A percentile compares a stretch with the other conserved stretches of the same genome.
phyloP scores from a whole-genome alignment of 805 yeast genomes.

The Hanseniaspora hatyaiensis region DNA sequence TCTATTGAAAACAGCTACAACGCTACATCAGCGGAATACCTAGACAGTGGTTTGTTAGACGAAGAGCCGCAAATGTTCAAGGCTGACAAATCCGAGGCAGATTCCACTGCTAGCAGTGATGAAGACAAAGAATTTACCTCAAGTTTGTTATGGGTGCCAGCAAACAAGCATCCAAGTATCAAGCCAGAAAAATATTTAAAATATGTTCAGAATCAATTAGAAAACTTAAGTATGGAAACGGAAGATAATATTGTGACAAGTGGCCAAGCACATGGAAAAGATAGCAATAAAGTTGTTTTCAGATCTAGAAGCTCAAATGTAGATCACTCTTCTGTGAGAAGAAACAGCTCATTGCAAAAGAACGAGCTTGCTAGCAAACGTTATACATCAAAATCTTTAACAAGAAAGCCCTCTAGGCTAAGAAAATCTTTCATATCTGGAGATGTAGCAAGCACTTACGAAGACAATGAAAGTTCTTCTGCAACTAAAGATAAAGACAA shows the following conservation, averaged over 20 bases:
- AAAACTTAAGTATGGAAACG: conserved; percentile 23
- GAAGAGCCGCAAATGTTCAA: too few species aligned
- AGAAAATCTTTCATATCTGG: conserved; percentile 26
- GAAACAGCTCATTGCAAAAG: neutral
- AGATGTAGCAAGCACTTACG: conserved; percentile 23
- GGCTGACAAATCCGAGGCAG: too few species aligned
- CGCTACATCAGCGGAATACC: conserved; percentile 12
- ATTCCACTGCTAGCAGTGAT: neutral
- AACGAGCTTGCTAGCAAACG: neutral
- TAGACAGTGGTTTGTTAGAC: neutral
- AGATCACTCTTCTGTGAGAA: neutral
- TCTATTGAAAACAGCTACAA: conserved; percentile 14
- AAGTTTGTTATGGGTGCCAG: conserved; percentile 85
- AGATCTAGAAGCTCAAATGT: conserved; percentile 21
- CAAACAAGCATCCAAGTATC: conserved; percentile 84
- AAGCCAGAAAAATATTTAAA: conserved; percentile 76
- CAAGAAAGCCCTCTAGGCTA: conserved; percentile 28
- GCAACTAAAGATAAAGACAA: too few species aligned
- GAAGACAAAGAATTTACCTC: conserved; percentile 30
- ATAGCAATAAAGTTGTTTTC: conserved; percentile 24
- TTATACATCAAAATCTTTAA: conserved; percentile 19
- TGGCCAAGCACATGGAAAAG: conserved; percentile 18
- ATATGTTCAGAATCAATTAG: conserved; percentile 42
- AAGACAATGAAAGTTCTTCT: conserved; percentile 27
- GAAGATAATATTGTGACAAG: conserved; percentile 18